Percentiles rank a stretch among this genome's conserved stretches.
Evolutionary conservation across 2,329 filamentous ascomycete species (phyloP).

Genomic region (Purpureocillium lavendulum): DNA sequence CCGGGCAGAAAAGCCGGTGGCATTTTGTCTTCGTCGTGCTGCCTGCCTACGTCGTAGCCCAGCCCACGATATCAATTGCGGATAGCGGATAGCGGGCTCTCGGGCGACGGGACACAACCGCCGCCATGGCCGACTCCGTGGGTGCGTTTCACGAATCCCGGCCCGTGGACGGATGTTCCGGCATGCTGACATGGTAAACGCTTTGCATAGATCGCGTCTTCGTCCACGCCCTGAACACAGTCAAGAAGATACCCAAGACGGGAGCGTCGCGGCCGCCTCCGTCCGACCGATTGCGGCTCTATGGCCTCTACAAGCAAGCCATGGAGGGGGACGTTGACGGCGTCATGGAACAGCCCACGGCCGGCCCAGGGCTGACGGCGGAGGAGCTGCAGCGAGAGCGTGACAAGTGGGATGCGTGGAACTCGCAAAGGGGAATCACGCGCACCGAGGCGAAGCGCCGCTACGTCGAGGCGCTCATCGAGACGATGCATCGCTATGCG

Average conservation of each 20-base stretch:
- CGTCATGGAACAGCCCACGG: slow-evolving; percentile 75
- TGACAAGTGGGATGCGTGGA: slow-evolving; percentile 91
- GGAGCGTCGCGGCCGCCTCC: slow-evolving; percentile 84
- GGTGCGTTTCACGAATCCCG: slow-evolving; percentile 16
- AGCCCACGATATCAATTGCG: not conserved
- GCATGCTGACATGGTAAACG: slow-evolving; percentile 3
- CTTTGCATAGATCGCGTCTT: slow-evolving; percentile 77
- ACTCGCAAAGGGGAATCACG: slow-evolving; percentile 71
- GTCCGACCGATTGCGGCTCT: slow-evolving; percentile 77
- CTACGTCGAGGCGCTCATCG: slow-evolving; percentile 89
- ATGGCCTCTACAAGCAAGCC: slow-evolving; percentile 97
- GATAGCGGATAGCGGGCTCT: not conserved
- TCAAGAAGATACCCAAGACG: slow-evolving; percentile 94
- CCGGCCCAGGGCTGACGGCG: slow-evolving; percentile 33
- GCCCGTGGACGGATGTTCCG: not conserved
- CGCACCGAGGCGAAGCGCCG: slow-evolving; percentile 88
- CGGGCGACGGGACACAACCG: not conserved
- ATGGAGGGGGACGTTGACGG: slow-evolving; percentile 97
- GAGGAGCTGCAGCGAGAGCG: slow-evolving; percentile 52
- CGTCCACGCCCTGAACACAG: slow-evolving; percentile 96
- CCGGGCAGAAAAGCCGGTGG: too few species aligned
- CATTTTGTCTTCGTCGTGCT: too few species aligned
- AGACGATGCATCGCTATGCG: slow-evolving; percentile 94
- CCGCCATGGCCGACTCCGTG: slow-evolving; percentile 29
- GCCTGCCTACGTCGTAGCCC: too few species aligned